Evolutionary conservation across 139 green algal genomes (phyloP).

Genomic region (Pleodorina starrii): DNA sequence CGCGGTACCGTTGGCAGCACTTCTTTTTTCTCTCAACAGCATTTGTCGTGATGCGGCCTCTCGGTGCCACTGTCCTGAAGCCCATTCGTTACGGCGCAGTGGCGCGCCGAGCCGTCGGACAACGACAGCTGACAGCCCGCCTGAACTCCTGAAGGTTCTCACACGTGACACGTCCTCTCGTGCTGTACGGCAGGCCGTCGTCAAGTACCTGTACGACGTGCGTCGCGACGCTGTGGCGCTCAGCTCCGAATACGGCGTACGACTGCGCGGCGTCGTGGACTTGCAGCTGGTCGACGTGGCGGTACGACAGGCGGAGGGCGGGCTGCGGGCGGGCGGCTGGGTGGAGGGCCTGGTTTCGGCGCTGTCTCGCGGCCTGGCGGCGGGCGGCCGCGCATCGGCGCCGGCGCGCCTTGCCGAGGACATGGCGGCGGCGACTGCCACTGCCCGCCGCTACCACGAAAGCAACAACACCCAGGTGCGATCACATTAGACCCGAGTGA

Average conservation of each 20-base stretch:
- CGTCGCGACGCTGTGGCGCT: constrained; percentile 51
- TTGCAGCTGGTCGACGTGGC: constrained; percentile 63
- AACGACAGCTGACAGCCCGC: too few relatives aligned
- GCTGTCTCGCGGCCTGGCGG: constrained; percentile 11
- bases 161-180: too few relatives aligned
- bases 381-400: neutral
- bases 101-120: too few relatives aligned
- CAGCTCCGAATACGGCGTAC: constrained; percentile 33
- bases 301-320: constrained; percentile 44
- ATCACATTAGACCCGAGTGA: too few relatives aligned
- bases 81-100: too few relatives aligned
- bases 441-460: constrained; percentile 44
- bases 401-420: constrained; percentile 12
- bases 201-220: constrained; percentile 62
- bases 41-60: too few relatives aligned
- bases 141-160: too few relatives aligned
- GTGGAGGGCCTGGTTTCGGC: constrained; percentile 51
- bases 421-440: constrained; percentile 4
- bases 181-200: constrained; percentile 11
- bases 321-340: neutral
- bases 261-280: constrained; percentile 50
- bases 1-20: too few relatives aligned
- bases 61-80: too few relatives aligned
- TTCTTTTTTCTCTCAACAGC: too few relatives aligned
- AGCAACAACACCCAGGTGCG: constrained; percentile 40